Base-by-base conservation (phyloP, 2,329 filamentous ascomycete species). In the Triangularia verruculosa region DNA sequence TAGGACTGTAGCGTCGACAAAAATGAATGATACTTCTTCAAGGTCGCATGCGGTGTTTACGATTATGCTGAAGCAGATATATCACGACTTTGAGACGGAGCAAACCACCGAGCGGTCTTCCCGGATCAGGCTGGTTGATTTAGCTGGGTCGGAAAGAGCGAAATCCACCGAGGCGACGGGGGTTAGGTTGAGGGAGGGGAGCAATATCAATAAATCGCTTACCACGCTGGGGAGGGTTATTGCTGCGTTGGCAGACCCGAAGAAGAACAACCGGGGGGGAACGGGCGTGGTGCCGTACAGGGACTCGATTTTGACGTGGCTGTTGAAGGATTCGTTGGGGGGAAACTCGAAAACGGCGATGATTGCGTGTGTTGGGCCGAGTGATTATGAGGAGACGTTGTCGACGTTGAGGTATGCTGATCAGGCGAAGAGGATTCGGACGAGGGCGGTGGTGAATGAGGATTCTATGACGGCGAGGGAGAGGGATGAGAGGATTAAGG, bases 11-110 rank as follows among this genome's bases (percentile, higher is more conserved):
- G 95, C 95, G 13, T 93, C 91, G 74, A 99, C 95, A 64, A 98
- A 97, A 80, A 99, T 99, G 95, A 99, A 99, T 78, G 95, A 99
- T 77, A 98, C 94, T 2, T 96, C 92, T 61, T 97, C 92, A 67
- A 91, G 95, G 75, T 97, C 93, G 68, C 95, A 99, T 74, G 93
- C 95, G 7, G 95, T 99, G 63, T 99, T 99, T 77, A 99, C 95
- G 27, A 95, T 99, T 71, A 95, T 96, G 79, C 83, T 99, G 64
- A 97, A 97, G 79, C 95, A 98, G 77, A 99, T 99, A 68, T 93
- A 97, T 74, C 94, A 98, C 78, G 94, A 97, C 71, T 89, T 97
- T 79, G 90, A 93, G 60, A 96, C 93, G n/a, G 95, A 99, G 75
- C 93, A 97, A 79, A 98, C 94, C 1, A 98, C 96, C 13, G 95